Evolutionary conservation across 2,329 filamentous ascomycete species (phyloP).

Genomic region (Lasiodiplodia sp.): DNA sequence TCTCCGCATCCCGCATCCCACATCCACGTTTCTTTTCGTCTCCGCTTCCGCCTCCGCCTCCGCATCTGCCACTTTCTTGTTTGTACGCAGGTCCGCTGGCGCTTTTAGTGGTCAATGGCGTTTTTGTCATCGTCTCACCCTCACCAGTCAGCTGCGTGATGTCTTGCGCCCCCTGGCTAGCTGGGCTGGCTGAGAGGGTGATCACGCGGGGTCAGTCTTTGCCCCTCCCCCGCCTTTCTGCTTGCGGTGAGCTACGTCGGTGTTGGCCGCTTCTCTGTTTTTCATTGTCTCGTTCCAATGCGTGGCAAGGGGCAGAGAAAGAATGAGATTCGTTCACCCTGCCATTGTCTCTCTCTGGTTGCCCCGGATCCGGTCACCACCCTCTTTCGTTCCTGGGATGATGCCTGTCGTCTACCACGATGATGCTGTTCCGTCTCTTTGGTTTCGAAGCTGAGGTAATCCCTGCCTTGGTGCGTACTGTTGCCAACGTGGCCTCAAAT

Average conservation of each 20-base stretch:
- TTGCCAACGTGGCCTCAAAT: not conserved
- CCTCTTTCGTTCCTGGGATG: not conserved
- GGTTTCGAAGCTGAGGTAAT: not conserved
- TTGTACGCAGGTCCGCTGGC: constrained; percentile 3
- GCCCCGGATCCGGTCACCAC: not conserved
- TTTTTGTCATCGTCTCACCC: not conserved
- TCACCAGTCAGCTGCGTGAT: not conserved
- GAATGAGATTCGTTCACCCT: not conserved
- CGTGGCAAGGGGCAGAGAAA: not conserved
- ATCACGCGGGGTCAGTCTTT: not conserved
- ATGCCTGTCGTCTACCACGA: not conserved
- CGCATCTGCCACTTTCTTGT: not conserved
- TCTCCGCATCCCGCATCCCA: not conserved
- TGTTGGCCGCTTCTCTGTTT: not conserved
- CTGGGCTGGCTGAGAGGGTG: not conserved
- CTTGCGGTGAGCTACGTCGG: not conserved
- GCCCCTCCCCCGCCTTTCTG: not conserved
- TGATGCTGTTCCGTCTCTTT: not conserved
- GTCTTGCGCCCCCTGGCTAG: not conserved
- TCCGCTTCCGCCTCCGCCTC: not conserved
- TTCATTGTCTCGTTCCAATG: not conserved
- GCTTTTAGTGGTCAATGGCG: constrained; percentile 13
- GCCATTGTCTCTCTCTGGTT: not conserved
- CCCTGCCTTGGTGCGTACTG: not conserved
- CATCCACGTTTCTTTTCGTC: not conserved